Percentiles rank a stretch among this genome's conserved stretches.
Conservation (phyloP, 2,329 filamentous ascomycete genomes). For the Bipolaris cookei region DNA sequence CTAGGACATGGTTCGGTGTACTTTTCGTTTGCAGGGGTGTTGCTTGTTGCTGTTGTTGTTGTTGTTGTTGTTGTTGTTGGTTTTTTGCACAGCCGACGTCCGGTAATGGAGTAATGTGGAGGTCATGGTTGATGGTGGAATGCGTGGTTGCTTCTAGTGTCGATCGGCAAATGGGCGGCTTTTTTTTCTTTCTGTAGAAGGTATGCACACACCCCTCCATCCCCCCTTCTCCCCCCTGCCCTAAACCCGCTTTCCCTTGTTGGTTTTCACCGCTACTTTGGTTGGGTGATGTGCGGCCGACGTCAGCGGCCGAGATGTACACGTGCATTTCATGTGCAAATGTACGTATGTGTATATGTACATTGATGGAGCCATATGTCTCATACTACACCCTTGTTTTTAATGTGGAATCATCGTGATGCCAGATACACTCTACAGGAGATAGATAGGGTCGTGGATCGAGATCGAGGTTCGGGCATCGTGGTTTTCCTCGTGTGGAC, state of each 20-base stretch:
- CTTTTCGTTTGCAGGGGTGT: too few species aligned
- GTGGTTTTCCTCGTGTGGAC: background rate
- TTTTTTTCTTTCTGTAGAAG: too few species aligned
- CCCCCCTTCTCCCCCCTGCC: too few species aligned
- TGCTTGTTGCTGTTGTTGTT: too few species aligned
- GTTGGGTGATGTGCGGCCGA: background rate
- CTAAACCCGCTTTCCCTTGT: background rate
- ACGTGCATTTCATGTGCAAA: background rate
- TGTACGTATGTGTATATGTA: background rate
- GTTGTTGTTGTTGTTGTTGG: too few species aligned
- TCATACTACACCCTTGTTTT: background rate
- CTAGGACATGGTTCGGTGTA: background rate
- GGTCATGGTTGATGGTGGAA: too few species aligned
- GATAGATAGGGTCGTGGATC: background rate
- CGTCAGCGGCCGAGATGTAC: conserved; percentile 4
- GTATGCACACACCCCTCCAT: too few species aligned
- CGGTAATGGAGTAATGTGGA: too few species aligned
- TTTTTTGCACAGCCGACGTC: too few species aligned
- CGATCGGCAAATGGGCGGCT: too few species aligned
- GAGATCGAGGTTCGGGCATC: background rate
- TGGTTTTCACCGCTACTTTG: conserved; percentile 32
- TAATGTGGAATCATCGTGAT: background rate
- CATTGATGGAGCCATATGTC: background rate
- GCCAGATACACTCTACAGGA: too few species aligned
- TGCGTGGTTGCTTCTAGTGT: too few species aligned